Conservation (phyloP, 2,329 filamentous ascomycete species). For the Juglanconis oblonga region DNA sequence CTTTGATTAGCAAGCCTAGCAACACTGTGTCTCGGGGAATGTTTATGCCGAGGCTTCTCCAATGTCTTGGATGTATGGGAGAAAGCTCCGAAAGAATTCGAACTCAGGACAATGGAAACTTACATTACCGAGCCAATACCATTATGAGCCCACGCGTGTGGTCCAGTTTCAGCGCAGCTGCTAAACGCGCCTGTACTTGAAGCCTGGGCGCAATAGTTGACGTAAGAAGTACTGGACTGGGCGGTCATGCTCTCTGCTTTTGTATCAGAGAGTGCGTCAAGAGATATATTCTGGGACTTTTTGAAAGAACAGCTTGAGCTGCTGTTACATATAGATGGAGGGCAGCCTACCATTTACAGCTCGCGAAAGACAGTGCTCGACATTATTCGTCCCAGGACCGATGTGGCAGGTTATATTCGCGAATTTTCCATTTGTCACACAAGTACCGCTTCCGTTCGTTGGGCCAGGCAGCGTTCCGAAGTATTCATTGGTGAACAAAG, state of each 20-base stretch:
- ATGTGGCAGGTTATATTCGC: constrained; percentile 4
- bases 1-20: not conserved
- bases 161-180: constrained; percentile 1
- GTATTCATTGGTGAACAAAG: constrained; percentile 2
- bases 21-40: no score
- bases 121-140: constrained; percentile 10
- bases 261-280: not conserved
- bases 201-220: not conserved
- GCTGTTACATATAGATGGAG: not conserved
- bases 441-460: not conserved
- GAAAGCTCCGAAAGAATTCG: not conserved
- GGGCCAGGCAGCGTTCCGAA: not conserved
- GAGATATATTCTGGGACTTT: not conserved
- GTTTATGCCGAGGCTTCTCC: not conserved
- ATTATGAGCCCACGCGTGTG: constrained; percentile 8
- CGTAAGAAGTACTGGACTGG: not conserved
- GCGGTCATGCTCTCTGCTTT: not conserved
- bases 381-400: not conserved
- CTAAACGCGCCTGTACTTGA: not conserved
- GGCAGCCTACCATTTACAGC: not conserved
- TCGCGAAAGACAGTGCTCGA: constrained; percentile 1
- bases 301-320: not conserved
- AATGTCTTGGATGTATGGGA: not conserved
- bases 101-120: not conserved
- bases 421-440: constrained; percentile 4